These are phyloP conservation scores for Phyllosticta paracitricarpa DNA, from an alignment of 2,329 filamentous ascomycete species.

Conservation along the genomic window DNA sequence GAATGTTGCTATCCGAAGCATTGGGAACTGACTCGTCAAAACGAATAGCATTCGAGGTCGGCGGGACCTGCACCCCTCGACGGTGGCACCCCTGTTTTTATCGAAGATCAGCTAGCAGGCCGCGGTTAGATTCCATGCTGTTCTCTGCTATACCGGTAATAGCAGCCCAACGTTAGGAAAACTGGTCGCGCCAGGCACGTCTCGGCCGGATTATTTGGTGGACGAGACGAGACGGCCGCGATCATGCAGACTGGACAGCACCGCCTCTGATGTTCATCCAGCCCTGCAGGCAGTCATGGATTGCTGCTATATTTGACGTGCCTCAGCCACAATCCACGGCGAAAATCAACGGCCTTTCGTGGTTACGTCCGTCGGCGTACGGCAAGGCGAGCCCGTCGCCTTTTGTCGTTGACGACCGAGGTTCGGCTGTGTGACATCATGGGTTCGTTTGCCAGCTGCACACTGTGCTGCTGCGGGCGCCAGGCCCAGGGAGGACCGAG, in stretches of 20 bases:
- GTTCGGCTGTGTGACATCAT: neutral
- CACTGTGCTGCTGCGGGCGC: too few species aligned
- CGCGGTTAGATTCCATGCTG: neutral
- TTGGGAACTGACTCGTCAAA: neutral
- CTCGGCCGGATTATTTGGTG: neutral
- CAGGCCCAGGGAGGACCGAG: neutral
- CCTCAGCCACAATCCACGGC: neutral
- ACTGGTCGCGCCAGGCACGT: neutral
- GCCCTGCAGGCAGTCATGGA: neutral
- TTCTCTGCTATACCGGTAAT: neutral
- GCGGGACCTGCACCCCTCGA: neutral
- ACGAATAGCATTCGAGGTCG: neutral
- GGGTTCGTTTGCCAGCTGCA: neutral
- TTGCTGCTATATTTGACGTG: neutral
- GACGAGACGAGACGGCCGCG: neutral
- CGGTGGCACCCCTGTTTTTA: neutral
- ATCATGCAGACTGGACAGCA: neutral
- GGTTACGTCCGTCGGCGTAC: neutral
- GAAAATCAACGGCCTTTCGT: neutral
- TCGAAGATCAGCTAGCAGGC: neutral
- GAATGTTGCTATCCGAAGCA: neutral
- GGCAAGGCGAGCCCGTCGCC: neutral
- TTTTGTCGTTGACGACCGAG: neutral
- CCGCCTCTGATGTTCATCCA: neutral
- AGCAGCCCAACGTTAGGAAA: neutral